phyloP scores from a whole-genome alignment of 768 basidiomycete genomes.

The Panellus pusillus region DNA sequence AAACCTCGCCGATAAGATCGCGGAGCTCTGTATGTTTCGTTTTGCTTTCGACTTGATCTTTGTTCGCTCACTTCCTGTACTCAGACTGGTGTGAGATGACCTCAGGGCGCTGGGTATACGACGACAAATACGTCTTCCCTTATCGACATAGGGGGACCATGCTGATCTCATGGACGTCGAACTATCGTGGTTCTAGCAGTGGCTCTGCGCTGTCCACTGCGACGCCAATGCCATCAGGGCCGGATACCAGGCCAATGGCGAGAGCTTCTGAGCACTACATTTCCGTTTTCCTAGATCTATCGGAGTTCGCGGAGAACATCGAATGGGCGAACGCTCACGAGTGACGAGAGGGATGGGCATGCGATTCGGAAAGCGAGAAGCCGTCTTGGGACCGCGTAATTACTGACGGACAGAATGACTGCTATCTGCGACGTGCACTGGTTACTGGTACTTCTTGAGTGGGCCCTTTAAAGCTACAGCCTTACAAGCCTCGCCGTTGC shows the following conservation, averaged over 20 bases:
- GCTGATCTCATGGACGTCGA: slow-evolving; percentile 9
- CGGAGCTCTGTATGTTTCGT: too few species aligned
- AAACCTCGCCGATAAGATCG: too few species aligned
- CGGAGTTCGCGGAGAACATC: slow-evolving; percentile 14
- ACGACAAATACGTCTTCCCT: slow-evolving; percentile 20
- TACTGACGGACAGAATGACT: slow-evolving; percentile 20
- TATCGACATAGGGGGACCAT: slow-evolving; percentile 13
- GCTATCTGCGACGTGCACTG: slow-evolving; percentile 1
- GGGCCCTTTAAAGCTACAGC: not conserved
- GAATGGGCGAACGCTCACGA: slow-evolving; percentile 15
- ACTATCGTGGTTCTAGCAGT: slow-evolving; percentile 7
- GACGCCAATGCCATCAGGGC: slow-evolving; percentile 12
- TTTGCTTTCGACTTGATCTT: too few species aligned
- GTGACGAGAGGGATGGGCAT: slow-evolving; percentile 8
- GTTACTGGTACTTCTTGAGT: slow-evolving; percentile 17
- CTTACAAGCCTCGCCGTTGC: too few species aligned
- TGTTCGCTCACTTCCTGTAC: too few species aligned
- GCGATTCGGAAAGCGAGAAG: slow-evolving; percentile 10
- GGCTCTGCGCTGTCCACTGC: slow-evolving; percentile 13
- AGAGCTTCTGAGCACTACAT: slow-evolving; percentile 17
- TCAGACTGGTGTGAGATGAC: slow-evolving; percentile 20
- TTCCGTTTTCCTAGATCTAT: slow-evolving; percentile 14
- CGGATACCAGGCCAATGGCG: slow-evolving; percentile 13
- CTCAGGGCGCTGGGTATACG: slow-evolving; percentile 17
- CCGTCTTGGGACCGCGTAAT: slow-evolving; percentile 14